Evolutionary conservation across 768 basidiomycete species (phyloP).

Genomic region (Tephrocybe rancida): DNA sequence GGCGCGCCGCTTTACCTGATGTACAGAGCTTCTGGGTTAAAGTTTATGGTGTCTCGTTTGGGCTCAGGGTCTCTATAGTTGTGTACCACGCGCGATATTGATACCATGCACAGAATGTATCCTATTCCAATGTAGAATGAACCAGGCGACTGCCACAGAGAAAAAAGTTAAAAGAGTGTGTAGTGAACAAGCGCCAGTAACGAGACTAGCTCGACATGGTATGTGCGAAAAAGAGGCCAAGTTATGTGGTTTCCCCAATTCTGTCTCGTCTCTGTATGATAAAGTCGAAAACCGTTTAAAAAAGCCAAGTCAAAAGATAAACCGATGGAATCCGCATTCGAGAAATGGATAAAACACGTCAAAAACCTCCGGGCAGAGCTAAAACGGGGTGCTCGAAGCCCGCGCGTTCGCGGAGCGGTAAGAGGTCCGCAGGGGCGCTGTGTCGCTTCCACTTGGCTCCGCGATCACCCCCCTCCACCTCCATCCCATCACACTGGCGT

Average conservation of each 20-base stretch:
- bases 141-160: background rate
- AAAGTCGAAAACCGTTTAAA: background rate
- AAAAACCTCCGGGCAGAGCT: conserved; percentile 58
- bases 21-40: background rate
- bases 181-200: conserved; percentile 5
- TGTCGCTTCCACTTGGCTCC: conserved; percentile 48
- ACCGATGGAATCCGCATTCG: conserved; percentile 13
- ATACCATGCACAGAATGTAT: conserved; percentile 14
- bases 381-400: conserved; percentile 66
- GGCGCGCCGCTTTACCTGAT: background rate
- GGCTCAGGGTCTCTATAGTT: too few species aligned
- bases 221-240: background rate
- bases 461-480: conserved; percentile 28
- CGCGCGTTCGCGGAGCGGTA: conserved; percentile 43
- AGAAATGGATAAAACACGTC: conserved; percentile 21
- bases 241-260: background rate
- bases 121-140: conserved; percentile 5
- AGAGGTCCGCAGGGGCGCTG: conserved; percentile 67
- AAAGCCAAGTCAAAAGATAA: background rate
- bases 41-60: too few species aligned
- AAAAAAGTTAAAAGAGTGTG: conserved; percentile 9
- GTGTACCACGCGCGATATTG: background rate
- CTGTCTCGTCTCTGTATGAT: background rate
- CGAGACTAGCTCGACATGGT: background rate
- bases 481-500: conserved; percentile 11